Percentiles rank a stretch among this genome's conserved stretches.
phyloP scores from a whole-genome alignment of 2,329 filamentous ascomycete species.

The Aspergillus proliferans region DNA sequence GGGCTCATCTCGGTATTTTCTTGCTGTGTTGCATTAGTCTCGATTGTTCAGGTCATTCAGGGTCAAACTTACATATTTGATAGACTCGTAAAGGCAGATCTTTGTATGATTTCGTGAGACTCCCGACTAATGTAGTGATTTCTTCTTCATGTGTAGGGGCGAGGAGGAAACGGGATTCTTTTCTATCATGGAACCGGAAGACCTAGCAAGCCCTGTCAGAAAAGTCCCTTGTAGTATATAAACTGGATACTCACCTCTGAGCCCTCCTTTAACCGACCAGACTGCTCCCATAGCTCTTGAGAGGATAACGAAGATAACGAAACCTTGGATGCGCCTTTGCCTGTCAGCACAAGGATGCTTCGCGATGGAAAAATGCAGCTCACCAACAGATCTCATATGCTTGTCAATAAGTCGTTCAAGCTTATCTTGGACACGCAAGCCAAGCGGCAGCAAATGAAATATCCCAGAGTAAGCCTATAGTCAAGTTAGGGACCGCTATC shows the following conservation, averaged over 20 bases:
- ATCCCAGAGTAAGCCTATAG: slow-evolving; percentile 73
- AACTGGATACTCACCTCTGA: slow-evolving; percentile 56
- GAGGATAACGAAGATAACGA: slow-evolving; percentile 81
- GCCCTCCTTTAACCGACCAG: slow-evolving; percentile 69
- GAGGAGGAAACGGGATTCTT: slow-evolving; percentile 66
- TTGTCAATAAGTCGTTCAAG: slow-evolving; percentile 79
- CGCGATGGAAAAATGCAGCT: slow-evolving; percentile 2
- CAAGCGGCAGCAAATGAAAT: slow-evolving; percentile 86
- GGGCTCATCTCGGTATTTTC: slow-evolving; percentile 91
- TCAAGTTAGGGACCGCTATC: not conserved
- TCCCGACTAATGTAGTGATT: slow-evolving; percentile 74
- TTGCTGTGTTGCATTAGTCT: slow-evolving; percentile 44
- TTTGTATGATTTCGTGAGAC: slow-evolving; percentile 72
- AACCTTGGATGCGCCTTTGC: slow-evolving; percentile 66
- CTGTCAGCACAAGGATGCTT: not conserved
- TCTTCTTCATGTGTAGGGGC: slow-evolving; percentile 96
- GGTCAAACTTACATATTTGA: slow-evolving; percentile 67
- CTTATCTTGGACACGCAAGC: slow-evolving; percentile 80
- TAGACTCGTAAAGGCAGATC: slow-evolving; percentile 81
- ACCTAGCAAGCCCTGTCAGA: slow-evolving; percentile 49
- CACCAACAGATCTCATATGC: slow-evolving; percentile 74
- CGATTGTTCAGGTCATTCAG: not conserved
- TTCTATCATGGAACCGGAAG: slow-evolving; percentile 74
- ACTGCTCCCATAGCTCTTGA: slow-evolving; percentile 74
- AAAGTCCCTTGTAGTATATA: not conserved